A percentile compares a stretch with the other conserved stretches of the same genome.
Evolutionary conservation across 495 filamentous ascomycete species (phyloP).

Genomic region (Neurospora discreta): DNA sequence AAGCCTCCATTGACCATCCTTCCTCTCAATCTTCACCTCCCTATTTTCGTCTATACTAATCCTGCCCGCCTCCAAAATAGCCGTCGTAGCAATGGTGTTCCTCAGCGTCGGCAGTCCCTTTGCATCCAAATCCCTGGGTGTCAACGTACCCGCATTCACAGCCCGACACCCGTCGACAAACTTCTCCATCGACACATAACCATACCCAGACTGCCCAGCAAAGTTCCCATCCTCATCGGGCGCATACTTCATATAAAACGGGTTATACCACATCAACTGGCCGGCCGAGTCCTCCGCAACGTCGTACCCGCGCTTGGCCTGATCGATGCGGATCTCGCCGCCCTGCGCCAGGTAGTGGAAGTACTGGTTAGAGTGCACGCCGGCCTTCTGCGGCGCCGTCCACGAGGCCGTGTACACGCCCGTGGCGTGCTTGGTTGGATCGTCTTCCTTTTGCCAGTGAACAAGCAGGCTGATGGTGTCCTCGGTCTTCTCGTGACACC

Average conservation of each 20-base stretch:
- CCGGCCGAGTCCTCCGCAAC: conserved; percentile 68
- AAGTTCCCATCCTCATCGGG: conserved; percentile 95
- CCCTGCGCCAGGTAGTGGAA: conserved; percentile 82
- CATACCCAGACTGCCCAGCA: conserved; percentile 79
- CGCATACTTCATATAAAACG: conserved; percentile 95
- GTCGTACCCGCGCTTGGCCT: conserved; percentile 90
- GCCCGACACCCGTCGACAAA: conserved; percentile 80
- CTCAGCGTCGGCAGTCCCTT: conserved; percentile 73
- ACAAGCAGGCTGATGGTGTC: conserved; percentile 88
- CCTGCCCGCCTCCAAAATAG: conserved; percentile 80
- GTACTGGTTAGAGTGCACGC: conserved; percentile 90
- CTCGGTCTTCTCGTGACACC: conserved; percentile 71
- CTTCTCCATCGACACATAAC: conserved; percentile 91
- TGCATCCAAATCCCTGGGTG: conserved; percentile 62
- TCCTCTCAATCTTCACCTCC: conserved; percentile 57
- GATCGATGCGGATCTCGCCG: conserved; percentile 82
- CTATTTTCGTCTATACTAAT: conserved; percentile 70
- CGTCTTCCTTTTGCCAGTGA: conserved; percentile 67
- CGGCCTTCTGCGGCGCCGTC: conserved; percentile 85
- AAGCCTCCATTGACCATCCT: conserved; percentile 55
- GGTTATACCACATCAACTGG: conserved; percentile 74
- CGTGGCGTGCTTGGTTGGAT: conserved; percentile 58
- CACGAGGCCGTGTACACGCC: conserved; percentile 92
- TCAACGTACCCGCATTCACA: conserved; percentile 60
- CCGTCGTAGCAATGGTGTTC: conserved; percentile 85